Conservation (phyloP, 75 land plant species). For the Selaginella tamariscina region DNA sequence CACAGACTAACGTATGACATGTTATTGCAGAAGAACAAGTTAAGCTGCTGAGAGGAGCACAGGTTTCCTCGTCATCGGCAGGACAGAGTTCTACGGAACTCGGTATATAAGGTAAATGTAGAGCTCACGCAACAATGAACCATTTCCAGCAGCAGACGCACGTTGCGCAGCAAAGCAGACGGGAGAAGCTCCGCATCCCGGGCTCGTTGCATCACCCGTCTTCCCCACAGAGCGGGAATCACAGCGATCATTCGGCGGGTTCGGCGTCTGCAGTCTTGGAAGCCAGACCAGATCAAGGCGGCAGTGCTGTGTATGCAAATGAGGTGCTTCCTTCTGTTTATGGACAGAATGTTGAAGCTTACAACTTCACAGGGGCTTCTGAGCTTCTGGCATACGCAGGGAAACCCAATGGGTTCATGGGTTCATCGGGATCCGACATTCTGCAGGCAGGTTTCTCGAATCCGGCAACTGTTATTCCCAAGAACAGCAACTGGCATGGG, state of each 20-base stretch:
- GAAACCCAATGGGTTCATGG: slow-evolving; percentile 3
- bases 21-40: too few species aligned
- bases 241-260: slow-evolving; percentile 17
- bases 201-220: slow-evolving; percentile 15
- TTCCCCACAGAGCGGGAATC: slow-evolving; percentile 19
- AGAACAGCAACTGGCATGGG: slow-evolving; percentile 18
- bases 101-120: neutral
- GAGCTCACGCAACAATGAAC: slow-evolving; percentile 16
- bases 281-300: slow-evolving; percentile 2
- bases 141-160: slow-evolving; percentile 25
- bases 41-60: too few species aligned
- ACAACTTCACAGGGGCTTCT: slow-evolving; percentile 9
- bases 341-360: slow-evolving; percentile 3
- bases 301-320: slow-evolving; percentile 9
- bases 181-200: slow-evolving; percentile 46
- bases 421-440: neutral
- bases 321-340: slow-evolving; percentile 13
- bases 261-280: slow-evolving; percentile 17
- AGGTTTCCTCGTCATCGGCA: neutral
- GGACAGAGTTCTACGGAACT: neutral
- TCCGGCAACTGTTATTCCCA: slow-evolving; percentile 1
- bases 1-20: too few species aligned
- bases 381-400: slow-evolving; percentile 16
- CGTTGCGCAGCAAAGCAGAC: slow-evolving; percentile 61
- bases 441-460: neutral